These are phyloP conservation scores for Trichosporon inkin DNA, from an alignment of 1,284 basidiomycete species.

Conservation along the genomic window DNA sequence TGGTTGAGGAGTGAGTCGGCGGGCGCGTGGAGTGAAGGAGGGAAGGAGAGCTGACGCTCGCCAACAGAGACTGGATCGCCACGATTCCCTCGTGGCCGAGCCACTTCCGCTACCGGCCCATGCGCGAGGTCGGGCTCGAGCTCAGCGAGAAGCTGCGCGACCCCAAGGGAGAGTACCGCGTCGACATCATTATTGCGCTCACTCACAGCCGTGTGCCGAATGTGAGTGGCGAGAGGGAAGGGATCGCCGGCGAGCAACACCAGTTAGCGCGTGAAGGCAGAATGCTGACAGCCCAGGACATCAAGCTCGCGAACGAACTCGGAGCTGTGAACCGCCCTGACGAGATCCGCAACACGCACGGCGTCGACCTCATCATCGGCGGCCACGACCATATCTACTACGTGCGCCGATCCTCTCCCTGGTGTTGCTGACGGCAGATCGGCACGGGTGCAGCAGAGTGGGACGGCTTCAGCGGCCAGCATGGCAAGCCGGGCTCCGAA, in stretches of 20 bases:
- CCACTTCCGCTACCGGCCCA: slow-evolving; percentile 65
- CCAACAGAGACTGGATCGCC: slow-evolving; percentile 71
- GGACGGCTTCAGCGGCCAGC: slow-evolving; percentile 63
- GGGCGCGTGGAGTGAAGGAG: background rate
- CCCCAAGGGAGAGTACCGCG: slow-evolving; percentile 62
- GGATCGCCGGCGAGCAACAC: too few species aligned
- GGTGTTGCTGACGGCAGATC: slow-evolving; percentile 54
- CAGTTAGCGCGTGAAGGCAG: too few species aligned
- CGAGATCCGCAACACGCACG: slow-evolving; percentile 58
- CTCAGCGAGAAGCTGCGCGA: slow-evolving; percentile 70
- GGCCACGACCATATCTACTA: slow-evolving; percentile 73
- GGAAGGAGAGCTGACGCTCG: background rate
- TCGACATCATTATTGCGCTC: slow-evolving; percentile 74
- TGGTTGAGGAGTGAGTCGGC: slow-evolving; percentile 75
- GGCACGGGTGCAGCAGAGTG: slow-evolving; percentile 69
- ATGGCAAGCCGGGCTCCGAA: slow-evolving; percentile 65
- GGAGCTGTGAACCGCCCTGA: slow-evolving; percentile 58
- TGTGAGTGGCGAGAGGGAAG: slow-evolving; percentile 47
- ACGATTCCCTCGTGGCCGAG: slow-evolving; percentile 78
- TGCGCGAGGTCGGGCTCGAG: slow-evolving; percentile 61
- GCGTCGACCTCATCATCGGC: slow-evolving; percentile 78
- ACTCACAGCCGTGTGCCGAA: slow-evolving; percentile 74
- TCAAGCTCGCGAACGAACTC: slow-evolving; percentile 61
- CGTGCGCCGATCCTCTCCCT: slow-evolving; percentile 8
- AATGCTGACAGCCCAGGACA: slow-evolving; percentile 57